These are phyloP conservation scores for Penicillium griseofulvum DNA, from an alignment of 2,329 filamentous ascomycete species.

Conservation along the genomic window DNA sequence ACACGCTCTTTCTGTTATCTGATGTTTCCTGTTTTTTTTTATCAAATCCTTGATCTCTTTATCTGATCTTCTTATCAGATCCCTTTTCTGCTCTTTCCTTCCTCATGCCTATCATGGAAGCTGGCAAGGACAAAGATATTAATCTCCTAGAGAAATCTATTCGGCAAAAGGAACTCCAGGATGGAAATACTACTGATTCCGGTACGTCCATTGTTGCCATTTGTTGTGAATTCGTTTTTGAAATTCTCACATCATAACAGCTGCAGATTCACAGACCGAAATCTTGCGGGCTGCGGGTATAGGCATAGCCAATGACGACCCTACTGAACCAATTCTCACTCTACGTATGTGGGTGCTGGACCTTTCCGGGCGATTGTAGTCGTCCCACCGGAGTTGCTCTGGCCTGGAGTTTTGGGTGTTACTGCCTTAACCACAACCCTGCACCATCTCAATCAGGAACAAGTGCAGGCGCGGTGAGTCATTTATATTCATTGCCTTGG, in stretches of 20 bases:
- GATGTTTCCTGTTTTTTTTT: slow-evolving; percentile 14
- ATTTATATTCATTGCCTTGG: slow-evolving; percentile 15
- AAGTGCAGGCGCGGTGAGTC: slow-evolving; percentile 37
- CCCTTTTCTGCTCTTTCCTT: neutral
- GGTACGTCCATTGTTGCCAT: neutral
- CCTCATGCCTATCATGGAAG: slow-evolving; percentile 1
- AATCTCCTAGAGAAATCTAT: slow-evolving; percentile 1
- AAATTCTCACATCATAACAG: neutral
- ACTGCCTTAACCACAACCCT: slow-evolving; percentile 68
- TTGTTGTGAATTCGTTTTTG: too few species aligned
- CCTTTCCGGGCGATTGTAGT: slow-evolving; percentile 55
- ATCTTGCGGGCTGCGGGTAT: slow-evolving; percentile 39
- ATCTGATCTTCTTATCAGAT: too few species aligned
- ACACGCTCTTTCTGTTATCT: slow-evolving; percentile 16
- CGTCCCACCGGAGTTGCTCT: slow-evolving; percentile 58
- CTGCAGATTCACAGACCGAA: slow-evolving; percentile 12
- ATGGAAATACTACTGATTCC: neutral
- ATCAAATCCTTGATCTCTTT: too few species aligned
- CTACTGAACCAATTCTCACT: slow-evolving; percentile 25
- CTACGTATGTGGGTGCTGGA: slow-evolving; percentile 46
- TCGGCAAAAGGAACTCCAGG: neutral
- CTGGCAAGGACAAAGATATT: neutral
- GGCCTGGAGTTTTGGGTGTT: slow-evolving; percentile 52
- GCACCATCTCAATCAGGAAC: slow-evolving; percentile 56
- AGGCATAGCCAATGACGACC: slow-evolving; percentile 51